Evolutionary conservation across 148 eudicot species (phyloP), one percentile per base, ranked within the genome.

Genomic region (Rhododendron ferrugineum): DNA sequence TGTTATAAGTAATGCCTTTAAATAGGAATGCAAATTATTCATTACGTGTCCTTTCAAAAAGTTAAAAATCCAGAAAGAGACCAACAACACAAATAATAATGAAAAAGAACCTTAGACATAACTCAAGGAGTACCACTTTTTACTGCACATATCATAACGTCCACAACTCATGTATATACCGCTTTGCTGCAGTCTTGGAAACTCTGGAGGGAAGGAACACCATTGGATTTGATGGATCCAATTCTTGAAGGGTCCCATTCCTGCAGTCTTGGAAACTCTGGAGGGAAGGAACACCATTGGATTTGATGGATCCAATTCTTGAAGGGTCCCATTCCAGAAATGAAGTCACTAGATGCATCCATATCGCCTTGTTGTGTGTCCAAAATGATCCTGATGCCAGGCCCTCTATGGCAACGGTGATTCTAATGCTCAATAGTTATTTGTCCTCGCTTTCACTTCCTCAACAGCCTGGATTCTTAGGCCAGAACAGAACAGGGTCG

Each of bases 141-240:
- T 5, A 15, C 5, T 76, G 49, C 8, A 36, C 9, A 37, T 66
- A 40, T 28, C 26, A 68, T 78, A 3, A 14, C n/a, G 13, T 76
- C 11, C 14, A 40, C 79, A 36, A 15, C 1, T 14, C 14, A 73
- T 2, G 14, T 13, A 54, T 54, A 3, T 18, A 14, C 8, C 23
- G 4, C 32, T 2, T 37, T 16, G 1, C 34, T 82, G 5, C 42
- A 87, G 92, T 90, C 88, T 2, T 90, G 92, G 92, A 82, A 73
- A 74, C 75, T 76, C 4, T 88, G 88, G 89, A 84, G 56, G 32
- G 84, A 83, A 0, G 84, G 83, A 66, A 82, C 16, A 2, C 56
- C 88, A 1, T 80, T 85, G 78, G 83, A 85, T 3, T 47, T 88
- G 30, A 26, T 90, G 42, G 92, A 88, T 81, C 89, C 89, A 47